Conservation (phyloP, 1,284 basidiomycete species). For the Irpex sp. region DNA sequence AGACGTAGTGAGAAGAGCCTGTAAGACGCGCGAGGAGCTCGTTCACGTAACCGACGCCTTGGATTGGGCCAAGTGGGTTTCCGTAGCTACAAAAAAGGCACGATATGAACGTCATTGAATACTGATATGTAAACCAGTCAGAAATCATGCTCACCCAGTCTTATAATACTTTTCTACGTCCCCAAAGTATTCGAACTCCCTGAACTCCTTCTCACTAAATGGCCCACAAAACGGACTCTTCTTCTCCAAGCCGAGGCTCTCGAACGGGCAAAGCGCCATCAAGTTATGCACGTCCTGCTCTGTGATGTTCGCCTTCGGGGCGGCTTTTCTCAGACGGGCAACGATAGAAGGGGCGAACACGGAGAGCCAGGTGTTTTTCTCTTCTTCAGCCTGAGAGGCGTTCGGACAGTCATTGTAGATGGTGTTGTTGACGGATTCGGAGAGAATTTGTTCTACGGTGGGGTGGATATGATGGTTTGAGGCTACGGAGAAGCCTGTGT, state of each 20-base stretch:
- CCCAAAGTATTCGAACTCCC: slow-evolving; percentile 61
- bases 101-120: too few species aligned
- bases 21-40: slow-evolving; percentile 77
- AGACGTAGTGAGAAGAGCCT: slow-evolving; percentile 27
- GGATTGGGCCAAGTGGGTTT: slow-evolving; percentile 57
- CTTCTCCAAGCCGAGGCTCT: slow-evolving; percentile 48
- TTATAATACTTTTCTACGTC: slow-evolving; percentile 78
- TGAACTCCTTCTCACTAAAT: slow-evolving; percentile 60
- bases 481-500: slow-evolving; percentile 44
- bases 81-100: slow-evolving; percentile 46
- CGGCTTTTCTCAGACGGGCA: slow-evolving; percentile 50
- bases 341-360: slow-evolving; percentile 52
- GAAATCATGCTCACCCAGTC: slow-evolving; percentile 44
- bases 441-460: slow-evolving; percentile 43
- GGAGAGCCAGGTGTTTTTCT: slow-evolving; percentile 48
- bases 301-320: slow-evolving; percentile 56
- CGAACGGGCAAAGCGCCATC: slow-evolving; percentile 75
- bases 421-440: slow-evolving; percentile 64
- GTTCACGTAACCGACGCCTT: slow-evolving; percentile 79
- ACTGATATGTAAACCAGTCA: too few species aligned
- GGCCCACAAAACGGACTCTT: slow-evolving; percentile 66
- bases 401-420: slow-evolving; percentile 66
- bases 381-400: slow-evolving; percentile 38
- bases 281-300: slow-evolving; percentile 53
- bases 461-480: slow-evolving; percentile 28